These are phyloP conservation scores for Clarireedia homoeocarpa DNA, from an alignment of 2,329 filamentous ascomycete species.

Conservation along the genomic window DNA sequence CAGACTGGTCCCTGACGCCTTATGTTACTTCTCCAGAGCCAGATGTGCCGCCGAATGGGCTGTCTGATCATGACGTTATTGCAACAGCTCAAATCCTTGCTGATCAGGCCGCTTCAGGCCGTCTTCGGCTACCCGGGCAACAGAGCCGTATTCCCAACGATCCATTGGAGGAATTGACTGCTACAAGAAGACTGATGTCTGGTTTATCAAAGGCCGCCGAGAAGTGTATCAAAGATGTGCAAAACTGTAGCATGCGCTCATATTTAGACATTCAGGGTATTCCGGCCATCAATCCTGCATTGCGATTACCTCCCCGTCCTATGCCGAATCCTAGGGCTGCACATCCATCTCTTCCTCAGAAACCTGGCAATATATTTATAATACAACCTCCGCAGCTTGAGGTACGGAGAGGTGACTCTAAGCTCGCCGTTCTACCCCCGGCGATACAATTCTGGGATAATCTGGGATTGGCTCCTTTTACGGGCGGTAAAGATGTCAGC, in stretches of 20 bases:
- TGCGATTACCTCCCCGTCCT: conserved; percentile 35
- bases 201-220: conserved; percentile 39
- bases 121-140: conserved; percentile 25
- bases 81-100: conserved; percentile 64
- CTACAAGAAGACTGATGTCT: conserved; percentile 31
- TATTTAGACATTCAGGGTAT: conserved; percentile 52
- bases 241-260: conserved; percentile 38
- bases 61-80: conserved; percentile 52
- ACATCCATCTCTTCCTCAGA: conserved; percentile 25
- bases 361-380: conserved; percentile 47
- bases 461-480: conserved; percentile 63
- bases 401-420: conserved; percentile 60
- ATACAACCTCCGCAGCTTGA: conserved; percentile 65
- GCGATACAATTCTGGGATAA: conserved; percentile 77
- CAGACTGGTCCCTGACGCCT: conserved; percentile 38
- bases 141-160: conserved; percentile 2
- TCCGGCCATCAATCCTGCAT: conserved; percentile 44
- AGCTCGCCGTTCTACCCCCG: conserved; percentile 66
- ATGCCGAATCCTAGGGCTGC: conserved; percentile 18
- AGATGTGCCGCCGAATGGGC: conserved; percentile 19
- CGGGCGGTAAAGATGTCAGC: conserved; percentile 62
- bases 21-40: conserved; percentile 56
- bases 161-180: conserved; percentile 11
- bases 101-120: conserved; percentile 56
- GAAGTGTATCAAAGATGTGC: conserved; percentile 36